These are phyloP conservation scores for Aspergillus texensis DNA, from an alignment of 2,329 filamentous ascomycete genomes.

Conservation along the genomic window DNA sequence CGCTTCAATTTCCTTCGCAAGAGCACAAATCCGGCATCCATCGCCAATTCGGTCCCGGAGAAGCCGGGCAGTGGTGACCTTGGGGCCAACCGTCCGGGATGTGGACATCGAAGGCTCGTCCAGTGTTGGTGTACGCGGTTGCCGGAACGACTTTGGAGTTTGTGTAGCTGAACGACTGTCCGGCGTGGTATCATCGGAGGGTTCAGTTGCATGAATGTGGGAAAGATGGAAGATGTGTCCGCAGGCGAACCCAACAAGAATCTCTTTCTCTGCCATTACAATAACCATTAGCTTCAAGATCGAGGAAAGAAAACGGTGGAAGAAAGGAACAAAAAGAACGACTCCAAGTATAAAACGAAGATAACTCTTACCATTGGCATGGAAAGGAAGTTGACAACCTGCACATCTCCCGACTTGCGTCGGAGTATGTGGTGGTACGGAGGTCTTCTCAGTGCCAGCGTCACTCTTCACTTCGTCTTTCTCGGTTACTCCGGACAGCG, in stretches of 20 bases:
- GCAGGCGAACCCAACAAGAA: constrained; percentile 68
- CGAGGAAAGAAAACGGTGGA: not conserved
- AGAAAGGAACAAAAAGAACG: not conserved
- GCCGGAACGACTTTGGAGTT: constrained; percentile 25
- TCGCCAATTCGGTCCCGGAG: constrained; percentile 68
- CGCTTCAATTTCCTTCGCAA: constrained; percentile 38
- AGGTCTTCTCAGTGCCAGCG: constrained; percentile 19
- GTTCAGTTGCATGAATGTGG: constrained; percentile 54
- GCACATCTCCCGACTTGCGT: constrained; percentile 37
- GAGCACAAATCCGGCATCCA: constrained; percentile 43
- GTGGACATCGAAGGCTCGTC: constrained; percentile 32
- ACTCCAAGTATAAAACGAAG: not conserved
- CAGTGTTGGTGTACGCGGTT: constrained; percentile 17
- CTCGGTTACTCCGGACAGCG: not conserved
- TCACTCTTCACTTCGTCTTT: constrained; percentile 17
- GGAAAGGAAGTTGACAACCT: constrained; percentile 42
- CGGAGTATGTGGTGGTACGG: constrained; percentile 10
- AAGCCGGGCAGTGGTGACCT: constrained; percentile 83
- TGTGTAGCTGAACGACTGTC: constrained; percentile 24
- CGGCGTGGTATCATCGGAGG: constrained; percentile 22
- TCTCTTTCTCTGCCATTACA: constrained; percentile 50
- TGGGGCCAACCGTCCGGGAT: constrained; percentile 71
- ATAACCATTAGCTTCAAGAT: not conserved
- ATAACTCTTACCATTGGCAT: constrained; percentile 37
- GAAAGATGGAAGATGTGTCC: constrained; percentile 69